Percentiles rank a stretch among this genome's conserved stretches.
Evolutionary conservation across 306 rosid species (phyloP).

Genomic region (Canavalia ensiformis): DNA sequence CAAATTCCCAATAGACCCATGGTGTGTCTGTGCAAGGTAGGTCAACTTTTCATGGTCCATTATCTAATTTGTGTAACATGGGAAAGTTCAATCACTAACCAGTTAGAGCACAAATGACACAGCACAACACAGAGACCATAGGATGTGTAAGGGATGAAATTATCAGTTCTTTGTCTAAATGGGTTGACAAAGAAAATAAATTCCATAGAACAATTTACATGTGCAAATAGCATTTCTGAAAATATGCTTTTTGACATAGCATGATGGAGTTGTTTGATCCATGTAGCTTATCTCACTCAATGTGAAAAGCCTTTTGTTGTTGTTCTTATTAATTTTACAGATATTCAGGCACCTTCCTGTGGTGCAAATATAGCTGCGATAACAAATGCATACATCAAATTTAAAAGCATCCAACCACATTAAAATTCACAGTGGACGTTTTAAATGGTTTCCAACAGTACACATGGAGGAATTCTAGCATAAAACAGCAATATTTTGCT

Average conservation of each 20-base stretch:
- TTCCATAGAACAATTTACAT: not conserved
- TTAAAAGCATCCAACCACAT: not conserved
- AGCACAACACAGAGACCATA: not conserved
- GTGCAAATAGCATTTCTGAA: not conserved
- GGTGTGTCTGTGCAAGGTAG: not conserved
- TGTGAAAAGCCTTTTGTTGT: not conserved
- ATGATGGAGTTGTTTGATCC: not conserved
- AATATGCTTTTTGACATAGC: not conserved
- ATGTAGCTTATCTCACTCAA: not conserved
- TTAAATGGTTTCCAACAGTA: not conserved
- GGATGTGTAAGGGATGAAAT: not conserved
- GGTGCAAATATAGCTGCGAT: not conserved
- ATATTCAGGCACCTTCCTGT: not conserved
- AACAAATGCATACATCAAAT: not conserved
- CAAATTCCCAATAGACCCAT: not conserved
- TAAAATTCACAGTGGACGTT: not conserved
- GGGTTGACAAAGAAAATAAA: not conserved
- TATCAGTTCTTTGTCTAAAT: not conserved
- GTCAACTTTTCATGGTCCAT: conserved; percentile 7
- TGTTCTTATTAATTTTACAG: not conserved
- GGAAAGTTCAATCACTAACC: conserved; percentile 9
- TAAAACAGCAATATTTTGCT: not conserved
- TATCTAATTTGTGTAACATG: conserved; percentile 6
- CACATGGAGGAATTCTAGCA: not conserved
- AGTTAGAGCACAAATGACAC: conserved; percentile 20